phyloP scores from a whole-genome alignment of 2,329 filamentous ascomycete species.

The Ophiostoma novo-ulmi region DNA sequence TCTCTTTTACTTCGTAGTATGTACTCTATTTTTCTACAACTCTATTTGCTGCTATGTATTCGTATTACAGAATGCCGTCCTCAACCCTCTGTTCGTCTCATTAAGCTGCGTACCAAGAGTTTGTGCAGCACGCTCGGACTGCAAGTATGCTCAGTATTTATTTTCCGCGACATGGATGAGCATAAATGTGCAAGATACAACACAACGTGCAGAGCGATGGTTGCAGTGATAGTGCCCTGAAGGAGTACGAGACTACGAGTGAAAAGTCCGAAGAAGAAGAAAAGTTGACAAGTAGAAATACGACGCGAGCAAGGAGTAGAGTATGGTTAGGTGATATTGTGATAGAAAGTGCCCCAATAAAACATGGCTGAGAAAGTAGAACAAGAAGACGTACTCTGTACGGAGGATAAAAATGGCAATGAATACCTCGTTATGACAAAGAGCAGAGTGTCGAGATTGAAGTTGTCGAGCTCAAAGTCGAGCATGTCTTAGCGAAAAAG shows the following conservation, averaged over 20 bases:
- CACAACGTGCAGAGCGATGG: too few species aligned
- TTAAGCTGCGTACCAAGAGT: neutral
- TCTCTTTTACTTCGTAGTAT: too few species aligned
- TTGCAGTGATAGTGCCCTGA: too few species aligned
- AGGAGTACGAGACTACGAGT: neutral
- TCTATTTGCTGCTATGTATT: neutral
- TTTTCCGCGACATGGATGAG: neutral
- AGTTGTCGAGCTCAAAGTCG: neutral
- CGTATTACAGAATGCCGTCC: too few species aligned
- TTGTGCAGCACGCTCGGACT: neutral
- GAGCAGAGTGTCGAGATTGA: neutral
- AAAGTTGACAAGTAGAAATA: slow-evolving; percentile 3
- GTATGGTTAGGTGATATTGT: neutral
- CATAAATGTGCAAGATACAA: too few species aligned
- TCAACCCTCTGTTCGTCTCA: neutral
- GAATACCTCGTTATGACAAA: neutral
- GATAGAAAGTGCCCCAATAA: slow-evolving; percentile 1
- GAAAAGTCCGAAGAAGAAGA: slow-evolving; percentile 10
- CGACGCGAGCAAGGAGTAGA: neutral
- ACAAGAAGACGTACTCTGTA: neutral
- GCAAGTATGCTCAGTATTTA: neutral
- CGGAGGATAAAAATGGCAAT: neutral
- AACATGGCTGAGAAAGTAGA: slow-evolving; percentile 1
- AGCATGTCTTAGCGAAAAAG: neutral
- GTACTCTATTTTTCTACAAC: neutral